Evolutionary conservation across 192 early-diverging fungal species (phyloP).

Genomic region (Coemansia sp.): DNA sequence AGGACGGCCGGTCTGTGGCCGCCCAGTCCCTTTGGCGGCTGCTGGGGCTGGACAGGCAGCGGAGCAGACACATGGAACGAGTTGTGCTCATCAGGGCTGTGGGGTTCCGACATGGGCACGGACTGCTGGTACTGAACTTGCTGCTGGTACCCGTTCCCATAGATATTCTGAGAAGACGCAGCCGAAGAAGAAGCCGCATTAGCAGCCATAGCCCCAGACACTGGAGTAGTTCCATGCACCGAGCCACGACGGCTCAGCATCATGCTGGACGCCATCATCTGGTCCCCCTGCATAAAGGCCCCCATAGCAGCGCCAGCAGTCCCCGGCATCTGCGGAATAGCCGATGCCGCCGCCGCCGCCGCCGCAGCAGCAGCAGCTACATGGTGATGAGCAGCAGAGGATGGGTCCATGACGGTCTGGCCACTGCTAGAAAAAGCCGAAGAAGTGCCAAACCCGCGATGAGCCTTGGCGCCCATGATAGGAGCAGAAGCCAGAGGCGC

Average conservation of each 20-base stretch:
- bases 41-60: constrained; percentile 16
- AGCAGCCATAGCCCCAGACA: constrained; percentile 10
- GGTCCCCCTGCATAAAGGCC: constrained; percentile 30
- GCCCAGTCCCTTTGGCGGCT: constrained; percentile 31
- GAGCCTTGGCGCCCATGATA: constrained; percentile 41
- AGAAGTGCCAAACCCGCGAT: constrained; percentile 24
- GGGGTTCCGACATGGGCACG: constrained; percentile 40
- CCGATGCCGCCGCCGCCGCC: constrained; percentile 13
- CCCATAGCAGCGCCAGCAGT: constrained; percentile 41
- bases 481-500: constrained; percentile 47
- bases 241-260: constrained; percentile 47
- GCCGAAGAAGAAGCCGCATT: neutral
- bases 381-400: neutral
- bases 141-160: neutral
- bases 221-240: constrained; percentile 41
- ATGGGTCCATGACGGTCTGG: neutral
- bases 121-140: constrained; percentile 17
- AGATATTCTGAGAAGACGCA: neutral
- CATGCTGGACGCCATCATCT: constrained; percentile 14
- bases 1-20: constrained; percentile 45
- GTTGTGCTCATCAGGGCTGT: constrained; percentile 38
- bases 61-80: constrained; percentile 45
- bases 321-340: constrained; percentile 24
- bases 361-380: constrained; percentile 12
- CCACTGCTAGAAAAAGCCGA: constrained; percentile 42